Base-by-base conservation (phyloP, 2,329 filamentous ascomycete genomes). In the Hypoxylon sp. region DNA sequence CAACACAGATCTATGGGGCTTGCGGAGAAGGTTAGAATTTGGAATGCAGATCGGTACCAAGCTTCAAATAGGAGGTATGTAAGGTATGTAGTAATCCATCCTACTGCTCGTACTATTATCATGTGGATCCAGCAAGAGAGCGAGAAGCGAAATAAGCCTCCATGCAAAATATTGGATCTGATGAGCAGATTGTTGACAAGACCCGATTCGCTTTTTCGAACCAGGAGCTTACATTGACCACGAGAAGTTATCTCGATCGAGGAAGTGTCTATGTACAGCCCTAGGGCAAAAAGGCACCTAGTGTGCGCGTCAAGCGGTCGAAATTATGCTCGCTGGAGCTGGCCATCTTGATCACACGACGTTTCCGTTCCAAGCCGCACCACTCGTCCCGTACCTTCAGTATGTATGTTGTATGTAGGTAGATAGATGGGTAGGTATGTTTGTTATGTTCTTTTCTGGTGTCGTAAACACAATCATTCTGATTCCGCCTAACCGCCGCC, bases 261-360 rank as follows among this genome's bases (percentile, higher is more conserved):
- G 63, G 30, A 69, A 57, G 66, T 66, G 51, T 73, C 63, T 75
- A 74, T 76, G 61, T 74, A 74, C 72, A 71, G 68, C 44, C 53
- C 61, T 57, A 61, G 42, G 61, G 51, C 42, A 49, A 66, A 67
- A 49, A 13, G 58, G 53, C 59, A 66, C 48, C 53, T 53, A 56
- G 54, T 64, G 17, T 65, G 64, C 64, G 58, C 61, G 58, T 42
- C 54, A 64, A 59, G 64, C 57, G 66, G 55, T 66, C 42, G 17
- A 51, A 66, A 59, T 48, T 56, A 59, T 68, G 59, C 66, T 69
- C 51, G 64, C 63, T 68, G 61, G 62, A 65, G 58, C 62, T 62
- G 61, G 61, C 58, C 69, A 69, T 66, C 49, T 67, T 57, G 37
- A 63, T 58, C 71, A 65, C 70, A 71, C 61, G 59, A 68, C 55